Percentiles rank a stretch among this genome's conserved stretches.
phyloP scores from a whole-genome alignment of 1,139 yeast species.

The Blastobotrys arbuscula region DNA sequence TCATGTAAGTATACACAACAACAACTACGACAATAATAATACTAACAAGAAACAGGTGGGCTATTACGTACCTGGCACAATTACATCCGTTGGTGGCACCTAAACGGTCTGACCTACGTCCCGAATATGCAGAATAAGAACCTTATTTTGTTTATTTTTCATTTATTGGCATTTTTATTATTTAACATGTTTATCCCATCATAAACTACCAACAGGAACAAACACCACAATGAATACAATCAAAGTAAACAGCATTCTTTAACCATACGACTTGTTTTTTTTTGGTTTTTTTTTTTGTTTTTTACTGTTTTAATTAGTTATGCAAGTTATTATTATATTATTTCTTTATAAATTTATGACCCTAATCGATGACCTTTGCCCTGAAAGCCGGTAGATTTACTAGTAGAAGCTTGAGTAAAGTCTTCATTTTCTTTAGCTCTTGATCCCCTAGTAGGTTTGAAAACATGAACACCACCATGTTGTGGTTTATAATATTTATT shows the following conservation, averaged over 20 bases:
- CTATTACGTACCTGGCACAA: slow-evolving; percentile 75
- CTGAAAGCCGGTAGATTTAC: slow-evolving; percentile 12
- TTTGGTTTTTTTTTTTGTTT: too few species aligned
- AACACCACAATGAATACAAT: background rate
- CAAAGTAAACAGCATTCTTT: background rate
- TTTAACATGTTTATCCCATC: too few species aligned
- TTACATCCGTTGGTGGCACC: slow-evolving; percentile 74
- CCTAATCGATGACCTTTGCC: slow-evolving; percentile 20
- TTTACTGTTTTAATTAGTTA: too few species aligned
- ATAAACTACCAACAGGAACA: too few species aligned
- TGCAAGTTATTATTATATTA: background rate
- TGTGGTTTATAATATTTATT: background rate
- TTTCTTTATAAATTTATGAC: slow-evolving; percentile 2
- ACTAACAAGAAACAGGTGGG: slow-evolving; percentile 45
- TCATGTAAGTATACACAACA: slow-evolving; percentile 49
- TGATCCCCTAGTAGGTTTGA: background rate
- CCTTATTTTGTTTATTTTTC: background rate
- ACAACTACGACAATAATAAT: background rate
- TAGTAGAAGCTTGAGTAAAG: background rate
- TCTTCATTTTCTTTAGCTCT: background rate
- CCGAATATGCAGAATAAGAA: slow-evolving; percentile 43
- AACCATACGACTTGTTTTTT: too few species aligned
- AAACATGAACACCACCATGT: slow-evolving; percentile 2
- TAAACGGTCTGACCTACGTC: slow-evolving; percentile 63
- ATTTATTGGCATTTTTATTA: too few species aligned